These are phyloP conservation scores for Boletus reticuloceps DNA, from an alignment of 768 basidiomycete genomes.

Conservation along the genomic window DNA sequence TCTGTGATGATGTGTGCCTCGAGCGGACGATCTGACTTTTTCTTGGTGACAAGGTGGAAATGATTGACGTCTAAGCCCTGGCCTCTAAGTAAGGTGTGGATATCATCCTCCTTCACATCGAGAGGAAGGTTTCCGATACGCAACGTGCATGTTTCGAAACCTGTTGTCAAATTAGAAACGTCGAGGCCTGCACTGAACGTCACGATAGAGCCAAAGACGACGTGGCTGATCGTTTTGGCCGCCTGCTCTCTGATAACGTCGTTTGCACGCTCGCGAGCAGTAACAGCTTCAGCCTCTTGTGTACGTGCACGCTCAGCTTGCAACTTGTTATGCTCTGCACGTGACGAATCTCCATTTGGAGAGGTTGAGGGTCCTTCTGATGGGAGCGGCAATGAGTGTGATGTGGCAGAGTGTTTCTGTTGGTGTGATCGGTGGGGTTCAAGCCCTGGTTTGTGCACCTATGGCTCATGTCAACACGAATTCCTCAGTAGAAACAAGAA, in stretches of 20 bases:
- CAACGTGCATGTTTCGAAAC: slow-evolving; percentile 52
- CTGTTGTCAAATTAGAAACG: slow-evolving; percentile 43
- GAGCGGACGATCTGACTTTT: slow-evolving; percentile 23
- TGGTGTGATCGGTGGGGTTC: neutral
- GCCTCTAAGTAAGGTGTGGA: slow-evolving; percentile 41
- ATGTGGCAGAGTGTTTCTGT: neutral
- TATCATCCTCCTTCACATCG: slow-evolving; percentile 37
- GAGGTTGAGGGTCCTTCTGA: neutral
- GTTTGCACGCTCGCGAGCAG: slow-evolving; percentile 11
- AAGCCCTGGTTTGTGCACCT: slow-evolving; percentile 8
- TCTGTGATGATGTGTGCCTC: slow-evolving; percentile 47
- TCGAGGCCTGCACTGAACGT: slow-evolving; percentile 50
- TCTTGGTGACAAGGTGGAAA: slow-evolving; percentile 36
- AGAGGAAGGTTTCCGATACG: slow-evolving; percentile 45
- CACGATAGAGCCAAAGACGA: slow-evolving; percentile 48
- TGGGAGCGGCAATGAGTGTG: neutral
- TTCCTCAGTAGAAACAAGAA: neutral
- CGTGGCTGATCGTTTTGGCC: slow-evolving; percentile 37
- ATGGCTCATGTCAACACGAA: neutral
- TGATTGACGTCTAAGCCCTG: slow-evolving; percentile 39
- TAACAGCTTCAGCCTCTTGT: slow-evolving; percentile 16
- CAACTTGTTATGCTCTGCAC: neutral
- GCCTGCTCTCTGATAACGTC: slow-evolving; percentile 37
- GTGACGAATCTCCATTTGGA: neutral
- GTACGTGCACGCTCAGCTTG: neutral